Conservation (phyloP, 306 rosid species). For the Vigna reflexopilosa region DNA sequence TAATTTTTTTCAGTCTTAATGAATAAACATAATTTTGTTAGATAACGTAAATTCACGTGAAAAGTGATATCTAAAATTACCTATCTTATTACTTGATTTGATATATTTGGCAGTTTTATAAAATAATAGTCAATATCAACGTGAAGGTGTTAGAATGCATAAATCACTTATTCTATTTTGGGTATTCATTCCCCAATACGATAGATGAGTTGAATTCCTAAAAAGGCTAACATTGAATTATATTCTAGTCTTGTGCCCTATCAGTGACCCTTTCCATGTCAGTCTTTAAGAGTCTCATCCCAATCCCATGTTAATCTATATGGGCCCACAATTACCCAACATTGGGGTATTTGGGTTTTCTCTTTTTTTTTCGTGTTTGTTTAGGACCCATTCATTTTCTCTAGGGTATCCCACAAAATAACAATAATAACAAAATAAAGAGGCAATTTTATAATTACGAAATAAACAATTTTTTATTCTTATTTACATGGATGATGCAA, state of each 20-base stretch:
- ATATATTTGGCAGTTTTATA: no score
- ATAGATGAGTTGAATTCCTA: neutral
- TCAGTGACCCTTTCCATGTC: neutral
- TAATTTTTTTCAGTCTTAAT: no score
- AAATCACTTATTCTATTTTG: neutral
- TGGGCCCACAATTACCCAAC: constrained; percentile 13
- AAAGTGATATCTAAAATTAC: no score
- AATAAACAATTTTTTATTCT: no score
- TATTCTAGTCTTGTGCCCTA: neutral
- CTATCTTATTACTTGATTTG: no score
- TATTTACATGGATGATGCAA: constrained; percentile 3
- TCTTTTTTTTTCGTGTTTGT: neutral
- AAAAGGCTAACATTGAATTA: neutral
- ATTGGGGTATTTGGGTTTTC: neutral
- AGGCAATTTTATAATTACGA: no score
- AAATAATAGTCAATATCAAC: neutral
- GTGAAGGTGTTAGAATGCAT: neutral
- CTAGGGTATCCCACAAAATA: no score
- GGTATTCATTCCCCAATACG: neutral
- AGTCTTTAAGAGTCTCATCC: neutral
- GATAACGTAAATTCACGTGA: no score
- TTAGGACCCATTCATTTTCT: neutral
- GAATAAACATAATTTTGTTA: no score
- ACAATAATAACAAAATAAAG: no score
- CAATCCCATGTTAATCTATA: constrained; percentile 15